phyloP scores from a whole-genome alignment of 2,329 filamentous ascomycete genomes.

The Xylaria sp. region DNA sequence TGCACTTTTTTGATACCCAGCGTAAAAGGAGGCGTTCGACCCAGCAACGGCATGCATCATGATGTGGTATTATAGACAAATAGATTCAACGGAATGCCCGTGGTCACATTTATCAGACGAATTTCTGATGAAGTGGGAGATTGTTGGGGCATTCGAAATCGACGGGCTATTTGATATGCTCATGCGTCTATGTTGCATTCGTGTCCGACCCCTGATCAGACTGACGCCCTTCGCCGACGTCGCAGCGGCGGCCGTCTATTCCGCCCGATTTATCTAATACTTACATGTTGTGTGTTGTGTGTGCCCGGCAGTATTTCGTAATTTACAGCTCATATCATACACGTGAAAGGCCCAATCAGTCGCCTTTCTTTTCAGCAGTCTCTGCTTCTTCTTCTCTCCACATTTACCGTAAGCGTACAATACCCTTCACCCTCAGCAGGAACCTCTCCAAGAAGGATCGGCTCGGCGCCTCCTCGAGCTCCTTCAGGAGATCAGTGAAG shows the following conservation, averaged over 20 bases:
- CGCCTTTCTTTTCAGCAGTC: background rate
- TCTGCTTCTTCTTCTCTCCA: background rate
- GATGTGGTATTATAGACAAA: background rate
- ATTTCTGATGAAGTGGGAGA: background rate
- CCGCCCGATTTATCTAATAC: background rate
- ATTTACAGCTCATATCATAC: constrained; percentile 6
- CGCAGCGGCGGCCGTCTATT: background rate
- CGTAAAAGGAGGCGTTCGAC: constrained; percentile 8
- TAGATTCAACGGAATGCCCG: background rate
- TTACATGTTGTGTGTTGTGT: background rate
- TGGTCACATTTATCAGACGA: background rate
- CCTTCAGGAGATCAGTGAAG: constrained; percentile 54
- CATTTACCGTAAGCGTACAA: constrained; percentile 51
- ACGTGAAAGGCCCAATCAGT: background rate
- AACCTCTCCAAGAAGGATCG: constrained; percentile 49
- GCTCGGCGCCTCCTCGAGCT: constrained; percentile 58
- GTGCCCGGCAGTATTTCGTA: background rate
- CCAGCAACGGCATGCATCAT: background rate
- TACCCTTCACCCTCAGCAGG: constrained; percentile 51
- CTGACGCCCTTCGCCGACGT: background rate
- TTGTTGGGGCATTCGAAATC: background rate
- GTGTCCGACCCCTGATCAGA: background rate
- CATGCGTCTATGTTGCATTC: background rate
- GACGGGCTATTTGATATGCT: background rate
- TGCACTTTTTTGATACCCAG: constrained; percentile 23